These are phyloP conservation scores for Primulina eburnea DNA, from an alignment of 257 asterid genomes.

Conservation along the genomic window DNA sequence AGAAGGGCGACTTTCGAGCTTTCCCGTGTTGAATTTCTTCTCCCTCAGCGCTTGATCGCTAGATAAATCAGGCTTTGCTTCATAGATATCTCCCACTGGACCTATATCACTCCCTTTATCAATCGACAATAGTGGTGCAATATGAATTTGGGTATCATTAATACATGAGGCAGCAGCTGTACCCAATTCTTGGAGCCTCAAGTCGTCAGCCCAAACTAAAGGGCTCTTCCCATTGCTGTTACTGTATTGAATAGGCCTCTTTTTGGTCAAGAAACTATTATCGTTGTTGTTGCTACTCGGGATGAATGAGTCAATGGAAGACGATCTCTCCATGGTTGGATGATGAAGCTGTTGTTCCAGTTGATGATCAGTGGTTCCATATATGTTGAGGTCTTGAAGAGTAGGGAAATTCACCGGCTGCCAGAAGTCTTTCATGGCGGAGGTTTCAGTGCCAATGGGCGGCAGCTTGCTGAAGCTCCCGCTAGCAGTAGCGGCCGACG, in stretches of 20 bases:
- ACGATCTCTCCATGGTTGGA: slow-evolving; percentile 40
- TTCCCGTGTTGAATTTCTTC: slow-evolving; percentile 35
- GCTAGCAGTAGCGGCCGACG: slow-evolving; percentile 26
- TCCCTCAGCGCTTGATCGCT: slow-evolving; percentile 35
- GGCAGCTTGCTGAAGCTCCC: slow-evolving; percentile 42
- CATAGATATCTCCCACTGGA: slow-evolving; percentile 46
- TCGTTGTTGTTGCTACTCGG: background rate
- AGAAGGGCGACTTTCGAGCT: slow-evolving; percentile 46
- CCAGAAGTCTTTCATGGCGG: slow-evolving; percentile 28
- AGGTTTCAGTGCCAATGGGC: slow-evolving; percentile 35
- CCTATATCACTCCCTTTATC: slow-evolving; percentile 43
- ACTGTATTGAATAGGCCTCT: slow-evolving; percentile 52
- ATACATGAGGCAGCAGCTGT: slow-evolving; percentile 27
- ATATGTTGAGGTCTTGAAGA: slow-evolving; percentile 84
- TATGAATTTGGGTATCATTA: slow-evolving; percentile 42
- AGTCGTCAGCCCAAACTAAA: slow-evolving; percentile 69
- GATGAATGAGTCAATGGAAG: slow-evolving; percentile 39
- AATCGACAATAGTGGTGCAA: slow-evolving; percentile 32
- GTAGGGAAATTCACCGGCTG: slow-evolving; percentile 43
- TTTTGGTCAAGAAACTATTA: slow-evolving; percentile 39
- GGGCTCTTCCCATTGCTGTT: slow-evolving; percentile 51
- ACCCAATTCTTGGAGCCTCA: slow-evolving; percentile 62
- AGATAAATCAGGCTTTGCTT: slow-evolving; percentile 44
- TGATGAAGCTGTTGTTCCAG: slow-evolving; percentile 43
- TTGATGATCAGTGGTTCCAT: slow-evolving; percentile 46